Percentiles rank a stretch among this genome's conserved stretches.
Evolutionary conservation across 2,329 filamentous ascomycete species (phyloP).

Genomic region (Hymenoscyphus infarciens): DNA sequence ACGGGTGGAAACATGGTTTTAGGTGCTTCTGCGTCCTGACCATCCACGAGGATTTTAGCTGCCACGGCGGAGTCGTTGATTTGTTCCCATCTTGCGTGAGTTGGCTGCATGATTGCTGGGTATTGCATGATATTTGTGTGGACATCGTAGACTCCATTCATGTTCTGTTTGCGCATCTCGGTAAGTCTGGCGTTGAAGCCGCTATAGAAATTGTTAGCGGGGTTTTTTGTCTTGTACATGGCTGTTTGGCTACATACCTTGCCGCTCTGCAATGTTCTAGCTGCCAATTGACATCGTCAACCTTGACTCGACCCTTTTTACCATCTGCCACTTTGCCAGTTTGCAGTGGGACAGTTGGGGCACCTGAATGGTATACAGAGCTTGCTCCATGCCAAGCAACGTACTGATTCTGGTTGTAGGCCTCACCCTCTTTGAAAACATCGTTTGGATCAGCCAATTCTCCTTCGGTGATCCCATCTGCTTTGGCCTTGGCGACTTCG

Average conservation of each 20-base stretch:
- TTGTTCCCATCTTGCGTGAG: constrained; percentile 77
- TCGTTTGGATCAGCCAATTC: constrained; percentile 91
- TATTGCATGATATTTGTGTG: constrained; percentile 92
- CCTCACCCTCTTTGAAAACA: constrained; percentile 69
- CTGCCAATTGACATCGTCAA: constrained; percentile 96
- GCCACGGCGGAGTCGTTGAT: constrained; percentile 44
- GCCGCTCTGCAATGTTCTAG: constrained; percentile 89
- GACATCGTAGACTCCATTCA: constrained; percentile 81
- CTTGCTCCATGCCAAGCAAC: constrained; percentile 98
- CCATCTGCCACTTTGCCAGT: constrained; percentile 69
- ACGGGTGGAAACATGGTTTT: constrained; percentile 50
- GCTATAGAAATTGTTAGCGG: constrained; percentile 43
- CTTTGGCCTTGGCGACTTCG: constrained; percentile 69
- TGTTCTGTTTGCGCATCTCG: constrained; percentile 59
- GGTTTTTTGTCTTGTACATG: background rate
- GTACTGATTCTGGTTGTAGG: constrained; percentile 99
- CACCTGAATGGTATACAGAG: constrained; percentile 85
- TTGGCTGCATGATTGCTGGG: constrained; percentile 84
- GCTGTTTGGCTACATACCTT: constrained; percentile 54
- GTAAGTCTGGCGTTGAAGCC: constrained; percentile 78
- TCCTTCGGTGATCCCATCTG: constrained; percentile 78
- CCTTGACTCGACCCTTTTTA: constrained; percentile 81
- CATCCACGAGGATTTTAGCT: constrained; percentile 17
- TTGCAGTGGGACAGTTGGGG: constrained; percentile 70
- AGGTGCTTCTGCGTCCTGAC: constrained; percentile 19